Evolutionary conservation across 257 asterid species (phyloP).

Genomic region (Nicotiana sylvestris): DNA sequence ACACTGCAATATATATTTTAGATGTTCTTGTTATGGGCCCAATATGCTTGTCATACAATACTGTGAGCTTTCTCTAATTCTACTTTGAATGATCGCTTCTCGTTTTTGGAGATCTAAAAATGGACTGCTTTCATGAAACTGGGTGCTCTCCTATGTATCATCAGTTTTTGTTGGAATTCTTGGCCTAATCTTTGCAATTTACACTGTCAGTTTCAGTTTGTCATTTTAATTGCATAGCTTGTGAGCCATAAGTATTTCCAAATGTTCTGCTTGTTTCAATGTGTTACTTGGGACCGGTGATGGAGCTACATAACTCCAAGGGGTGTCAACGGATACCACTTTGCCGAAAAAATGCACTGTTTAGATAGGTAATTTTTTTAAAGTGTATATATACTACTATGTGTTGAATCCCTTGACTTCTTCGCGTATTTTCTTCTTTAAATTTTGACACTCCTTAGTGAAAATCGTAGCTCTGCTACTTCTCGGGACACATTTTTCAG

Average conservation of each 20-base stretch:
- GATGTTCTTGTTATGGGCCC: background rate
- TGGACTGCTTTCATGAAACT: background rate
- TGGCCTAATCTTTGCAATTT: background rate
- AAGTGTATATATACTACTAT: too few relatives aligned
- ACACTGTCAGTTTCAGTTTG: background rate
- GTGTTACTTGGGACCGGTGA: background rate
- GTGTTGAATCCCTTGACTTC: too few relatives aligned
- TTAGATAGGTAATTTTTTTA: too few relatives aligned
- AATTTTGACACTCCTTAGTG: too few relatives aligned
- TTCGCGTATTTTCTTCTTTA: too few relatives aligned
- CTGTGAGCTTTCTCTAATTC: background rate
- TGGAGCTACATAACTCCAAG: too few relatives aligned
- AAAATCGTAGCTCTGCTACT: too few relatives aligned
- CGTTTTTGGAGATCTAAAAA: background rate
- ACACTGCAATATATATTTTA: background rate
- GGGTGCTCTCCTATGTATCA: background rate
- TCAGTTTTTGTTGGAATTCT: background rate
- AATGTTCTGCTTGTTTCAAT: background rate
- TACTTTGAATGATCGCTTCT: background rate
- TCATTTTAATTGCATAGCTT: background rate
- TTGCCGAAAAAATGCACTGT: too few relatives aligned
- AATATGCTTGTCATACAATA: background rate
- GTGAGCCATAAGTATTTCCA: background rate
- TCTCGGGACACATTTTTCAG: constrained; percentile 5
- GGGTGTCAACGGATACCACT: too few relatives aligned